These are phyloP conservation scores for Globisporangium okanoganense DNA, from an alignment of 352 stramenopile species.

Conservation along the genomic window DNA sequence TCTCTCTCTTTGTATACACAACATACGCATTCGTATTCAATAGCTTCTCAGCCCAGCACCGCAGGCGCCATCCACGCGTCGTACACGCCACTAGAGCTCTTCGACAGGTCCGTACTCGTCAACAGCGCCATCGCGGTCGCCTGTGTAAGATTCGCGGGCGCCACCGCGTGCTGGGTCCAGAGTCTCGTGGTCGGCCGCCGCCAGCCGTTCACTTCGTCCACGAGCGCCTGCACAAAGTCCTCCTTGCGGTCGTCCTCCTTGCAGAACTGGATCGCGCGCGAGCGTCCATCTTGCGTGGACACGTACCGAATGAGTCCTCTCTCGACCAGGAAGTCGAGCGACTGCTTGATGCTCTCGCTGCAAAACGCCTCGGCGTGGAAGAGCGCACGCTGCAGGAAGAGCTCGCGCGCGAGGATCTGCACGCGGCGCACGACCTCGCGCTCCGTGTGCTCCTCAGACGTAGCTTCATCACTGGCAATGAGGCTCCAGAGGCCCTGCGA, in stretches of 20 bases:
- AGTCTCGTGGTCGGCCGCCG: conserved; percentile 45
- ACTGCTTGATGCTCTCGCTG: conserved; percentile 74
- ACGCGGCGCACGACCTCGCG: conserved; percentile 48
- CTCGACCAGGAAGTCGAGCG: conserved; percentile 60
- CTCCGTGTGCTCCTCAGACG: conserved; percentile 25
- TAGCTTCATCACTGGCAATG: conserved; percentile 3
- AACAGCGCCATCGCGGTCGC: conserved; percentile 7
- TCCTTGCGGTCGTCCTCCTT: conserved; percentile 1
- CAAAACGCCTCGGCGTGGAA: conserved; percentile 65
- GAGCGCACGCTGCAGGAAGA: conserved; percentile 41
- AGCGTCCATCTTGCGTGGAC: conserved; percentile 24
- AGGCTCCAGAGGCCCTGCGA: conserved; percentile 45
- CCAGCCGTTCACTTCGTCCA: conserved; percentile 33
- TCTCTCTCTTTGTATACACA: not conserved
- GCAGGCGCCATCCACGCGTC: conserved; percentile 25
- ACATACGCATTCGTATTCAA: not conserved
- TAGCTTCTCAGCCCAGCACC: not conserved
- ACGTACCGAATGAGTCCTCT: conserved; percentile 32
- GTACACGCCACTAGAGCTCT: conserved; percentile 18
- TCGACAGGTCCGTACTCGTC: not conserved
- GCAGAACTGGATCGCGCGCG: conserved; percentile 26
- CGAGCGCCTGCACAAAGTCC: conserved; percentile 25
- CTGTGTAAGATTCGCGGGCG: conserved; percentile 1
- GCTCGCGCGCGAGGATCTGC: conserved; percentile 46
- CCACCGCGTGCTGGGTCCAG: conserved; percentile 24